These are phyloP conservation scores for Hypoxylon trugodes DNA, from an alignment of 495 filamentous ascomycete genomes.

Conservation along the genomic window DNA sequence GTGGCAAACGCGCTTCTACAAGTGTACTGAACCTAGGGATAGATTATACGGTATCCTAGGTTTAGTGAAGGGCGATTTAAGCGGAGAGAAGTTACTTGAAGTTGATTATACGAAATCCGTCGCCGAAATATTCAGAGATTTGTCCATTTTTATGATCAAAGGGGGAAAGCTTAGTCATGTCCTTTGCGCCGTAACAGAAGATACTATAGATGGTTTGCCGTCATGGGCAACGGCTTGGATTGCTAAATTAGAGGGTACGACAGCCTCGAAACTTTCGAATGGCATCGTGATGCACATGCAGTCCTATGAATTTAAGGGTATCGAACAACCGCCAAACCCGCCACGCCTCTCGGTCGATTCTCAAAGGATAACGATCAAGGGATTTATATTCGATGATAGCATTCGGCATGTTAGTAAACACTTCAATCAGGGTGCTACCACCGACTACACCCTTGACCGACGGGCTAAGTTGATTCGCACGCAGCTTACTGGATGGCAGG, in stretches of 20 bases:
- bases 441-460: not conserved
- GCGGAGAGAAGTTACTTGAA: slow-evolving; percentile 10
- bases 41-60: slow-evolving; percentile 23
- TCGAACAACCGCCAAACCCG: not conserved
- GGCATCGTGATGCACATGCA: slow-evolving; percentile 12
- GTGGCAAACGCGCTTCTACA: slow-evolving; percentile 23
- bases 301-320: not conserved
- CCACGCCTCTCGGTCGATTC: slow-evolving; percentile 6
- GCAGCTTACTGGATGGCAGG: slow-evolving; percentile 12
- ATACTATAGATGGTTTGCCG: slow-evolving; percentile 11
- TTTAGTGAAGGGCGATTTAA: not conserved
- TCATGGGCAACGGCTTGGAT: slow-evolving; percentile 18
- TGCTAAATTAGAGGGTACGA: not conserved
- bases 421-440: not conserved
- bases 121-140: slow-evolving; percentile 12
- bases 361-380: slow-evolving; percentile 4
- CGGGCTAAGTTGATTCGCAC: not conserved
- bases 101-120: slow-evolving; percentile 20
- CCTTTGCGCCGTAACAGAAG: slow-evolving; percentile 7
- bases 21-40: slow-evolving; percentile 8
- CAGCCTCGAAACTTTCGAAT: slow-evolving; percentile 10
- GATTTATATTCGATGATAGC: not conserved
- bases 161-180: slow-evolving; percentile 14
- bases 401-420: slow-evolving; percentile 4
- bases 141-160: slow-evolving; percentile 8